phyloP scores from a whole-genome alignment of 129 eudicot genomes.

The Ambrosia artemisiifolia region DNA sequence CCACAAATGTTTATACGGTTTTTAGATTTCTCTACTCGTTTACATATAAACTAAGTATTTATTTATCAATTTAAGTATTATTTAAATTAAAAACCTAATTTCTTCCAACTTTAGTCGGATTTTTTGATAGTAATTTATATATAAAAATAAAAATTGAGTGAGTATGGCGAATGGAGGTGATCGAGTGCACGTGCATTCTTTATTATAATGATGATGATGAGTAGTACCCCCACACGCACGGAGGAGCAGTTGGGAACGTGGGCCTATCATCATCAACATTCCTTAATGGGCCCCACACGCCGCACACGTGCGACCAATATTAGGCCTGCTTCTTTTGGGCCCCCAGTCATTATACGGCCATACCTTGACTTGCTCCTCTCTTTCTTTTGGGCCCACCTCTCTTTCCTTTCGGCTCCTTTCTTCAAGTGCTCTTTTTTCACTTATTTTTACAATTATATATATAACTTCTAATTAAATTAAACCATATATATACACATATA shows the following conservation, averaged over 20 bases:
- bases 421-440: slow-evolving; percentile 8
- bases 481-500: neutral
- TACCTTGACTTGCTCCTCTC: slow-evolving; percentile 32
- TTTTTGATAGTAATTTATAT: neutral
- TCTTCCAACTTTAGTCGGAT: no score
- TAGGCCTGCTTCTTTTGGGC: slow-evolving; percentile 40
- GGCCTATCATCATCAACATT: slow-evolving; percentile 38
- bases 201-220: slow-evolving; percentile 50
- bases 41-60: no score
- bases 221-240: slow-evolving; percentile 53
- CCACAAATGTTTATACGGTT: no score
- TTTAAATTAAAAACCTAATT: no score
- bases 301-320: slow-evolving; percentile 42
- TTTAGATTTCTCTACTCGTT: no score
- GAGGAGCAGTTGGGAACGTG: slow-evolving; percentile 15
- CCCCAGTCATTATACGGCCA: slow-evolving; percentile 34
- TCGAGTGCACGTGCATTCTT: slow-evolving; percentile 50
- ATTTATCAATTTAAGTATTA: neutral
- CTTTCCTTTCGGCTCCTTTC: slow-evolving; percentile 40
- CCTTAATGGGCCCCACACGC: slow-evolving; percentile 41
- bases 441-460: neutral
- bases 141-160: neutral
- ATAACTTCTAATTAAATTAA: neutral
- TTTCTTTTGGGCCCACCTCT: slow-evolving; percentile 30
- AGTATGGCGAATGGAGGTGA: slow-evolving; percentile 28